Conservation (phyloP, 176 grass and related monocot species). For the Cenchrus americanus region DNA sequence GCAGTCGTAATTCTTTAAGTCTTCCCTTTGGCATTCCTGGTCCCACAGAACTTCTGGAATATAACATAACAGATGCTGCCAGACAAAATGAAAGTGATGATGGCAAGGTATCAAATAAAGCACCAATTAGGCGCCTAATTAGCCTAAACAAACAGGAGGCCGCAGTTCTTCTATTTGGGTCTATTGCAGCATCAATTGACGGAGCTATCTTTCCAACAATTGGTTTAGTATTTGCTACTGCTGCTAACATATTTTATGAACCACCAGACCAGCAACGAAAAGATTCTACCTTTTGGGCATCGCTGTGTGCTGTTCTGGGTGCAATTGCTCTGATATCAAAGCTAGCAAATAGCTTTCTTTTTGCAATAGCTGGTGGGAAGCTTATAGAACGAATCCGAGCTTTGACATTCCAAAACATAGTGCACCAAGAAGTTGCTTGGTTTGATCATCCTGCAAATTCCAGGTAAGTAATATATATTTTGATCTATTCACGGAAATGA, state of each 20-base stretch:
- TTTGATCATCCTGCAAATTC: constrained; percentile 77
- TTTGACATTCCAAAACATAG: constrained; percentile 61
- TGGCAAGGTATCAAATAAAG: constrained; percentile 25
- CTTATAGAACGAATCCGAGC: constrained; percentile 69
- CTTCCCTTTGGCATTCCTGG: background rate
- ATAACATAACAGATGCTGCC: background rate
- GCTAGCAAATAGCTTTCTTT: constrained; percentile 42
- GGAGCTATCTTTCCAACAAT: constrained; percentile 47
- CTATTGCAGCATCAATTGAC: constrained; percentile 49
- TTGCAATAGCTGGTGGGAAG: constrained; percentile 80
- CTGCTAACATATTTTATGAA: constrained; percentile 52
- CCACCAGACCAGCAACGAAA: constrained; percentile 33
- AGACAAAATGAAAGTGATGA: constrained; percentile 2
- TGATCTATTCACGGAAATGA: background rate
- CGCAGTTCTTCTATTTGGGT: constrained; percentile 46
- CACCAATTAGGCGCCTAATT: constrained; percentile 40
- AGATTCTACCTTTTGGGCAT: constrained; percentile 53
- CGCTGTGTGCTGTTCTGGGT: constrained; percentile 46
- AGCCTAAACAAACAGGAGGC: constrained; percentile 50
- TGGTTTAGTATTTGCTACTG: constrained; percentile 49
- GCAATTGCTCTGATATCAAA: constrained; percentile 25
- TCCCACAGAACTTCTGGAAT: constrained; percentile 22
- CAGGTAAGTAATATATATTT: constrained; percentile 44
- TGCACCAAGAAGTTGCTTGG: constrained; percentile 77
- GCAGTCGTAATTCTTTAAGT: constrained; percentile 4